phyloP scores from a whole-genome alignment of 2,329 filamentous ascomycete species.

The Emmonsiellopsis sp. region DNA sequence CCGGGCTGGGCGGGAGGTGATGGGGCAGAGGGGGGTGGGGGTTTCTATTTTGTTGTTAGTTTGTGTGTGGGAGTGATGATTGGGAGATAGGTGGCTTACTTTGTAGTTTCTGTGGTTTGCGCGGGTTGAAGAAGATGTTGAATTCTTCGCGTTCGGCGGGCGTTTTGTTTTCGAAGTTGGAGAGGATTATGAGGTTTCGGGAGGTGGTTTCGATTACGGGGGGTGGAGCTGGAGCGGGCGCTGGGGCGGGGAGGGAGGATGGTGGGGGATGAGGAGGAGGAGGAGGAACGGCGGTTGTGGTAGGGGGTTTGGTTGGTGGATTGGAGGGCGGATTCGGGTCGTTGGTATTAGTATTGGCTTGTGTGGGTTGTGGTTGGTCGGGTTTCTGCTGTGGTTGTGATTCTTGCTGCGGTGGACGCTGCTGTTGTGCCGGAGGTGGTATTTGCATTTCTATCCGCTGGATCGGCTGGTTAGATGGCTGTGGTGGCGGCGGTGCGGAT shows the following conservation, averaged over 20 bases:
- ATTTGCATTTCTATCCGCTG: neutral
- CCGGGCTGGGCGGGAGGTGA: constrained; percentile 70
- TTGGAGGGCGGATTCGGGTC: neutral
- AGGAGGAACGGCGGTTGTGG: neutral
- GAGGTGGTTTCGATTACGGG: constrained; percentile 9
- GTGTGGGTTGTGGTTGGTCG: neutral
- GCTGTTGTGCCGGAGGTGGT: neutral
- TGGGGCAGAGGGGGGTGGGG: constrained; percentile 57
- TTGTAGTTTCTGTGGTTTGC: constrained; percentile 37
- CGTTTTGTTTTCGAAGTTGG: constrained; percentile 48
- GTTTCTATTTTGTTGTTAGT: constrained; percentile 26
- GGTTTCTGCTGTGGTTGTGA: constrained; percentile 4
- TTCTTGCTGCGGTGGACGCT: neutral
- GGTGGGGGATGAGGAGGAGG: neutral
- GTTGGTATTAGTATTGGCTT: neutral
- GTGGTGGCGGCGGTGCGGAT: constrained; percentile 5
- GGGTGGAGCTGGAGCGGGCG: neutral
- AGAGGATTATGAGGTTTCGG: constrained; percentile 51
- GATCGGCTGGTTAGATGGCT: neutral
- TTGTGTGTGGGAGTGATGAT: neutral
- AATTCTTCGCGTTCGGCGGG: constrained; percentile 44
- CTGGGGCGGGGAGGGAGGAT: neutral
- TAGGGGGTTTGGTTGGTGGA: neutral
- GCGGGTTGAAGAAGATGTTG: constrained; percentile 48
- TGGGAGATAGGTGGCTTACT: constrained; percentile 28